Evolutionary conservation across 176 grass and related monocot species (phyloP).

Genomic region (Rhynchospora pubera): DNA sequence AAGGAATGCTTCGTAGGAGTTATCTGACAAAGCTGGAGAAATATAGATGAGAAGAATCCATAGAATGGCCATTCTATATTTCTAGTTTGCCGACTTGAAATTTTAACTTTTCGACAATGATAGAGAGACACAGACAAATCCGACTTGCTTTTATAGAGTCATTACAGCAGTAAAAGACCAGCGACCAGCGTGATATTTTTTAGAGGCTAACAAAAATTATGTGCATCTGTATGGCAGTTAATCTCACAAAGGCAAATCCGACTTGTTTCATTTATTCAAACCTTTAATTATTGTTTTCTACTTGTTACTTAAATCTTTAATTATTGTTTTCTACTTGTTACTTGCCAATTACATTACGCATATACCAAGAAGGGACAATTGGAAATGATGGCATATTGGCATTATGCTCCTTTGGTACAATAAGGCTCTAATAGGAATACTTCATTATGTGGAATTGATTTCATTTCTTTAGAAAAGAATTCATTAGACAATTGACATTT

Average conservation of each 20-base stretch:
- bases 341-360: not conserved
- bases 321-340: not conserved
- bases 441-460: too few relatives aligned
- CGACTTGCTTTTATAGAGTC: not conserved
- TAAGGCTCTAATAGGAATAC: too few relatives aligned
- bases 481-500: too few relatives aligned
- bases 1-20: constrained; percentile 30
- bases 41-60: not conserved
- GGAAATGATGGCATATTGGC: not conserved
- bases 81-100: not conserved
- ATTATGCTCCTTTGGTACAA: not conserved
- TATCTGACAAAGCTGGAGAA: constrained; percentile 11
- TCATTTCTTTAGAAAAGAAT: too few relatives aligned
- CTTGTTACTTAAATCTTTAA: not conserved
- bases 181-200: not conserved
- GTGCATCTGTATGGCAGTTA: not conserved
- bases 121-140: too few relatives aligned
- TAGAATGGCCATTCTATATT: not conserved
- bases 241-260: too few relatives aligned
- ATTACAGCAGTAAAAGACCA: not conserved
- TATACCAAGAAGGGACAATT: not conserved
- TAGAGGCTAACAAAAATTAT: not conserved
- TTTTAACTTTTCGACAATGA: too few relatives aligned
- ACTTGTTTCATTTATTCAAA: too few relatives aligned
- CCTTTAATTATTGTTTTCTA: too few relatives aligned